Base-by-base conservation (phyloP, 163 green algal species). In the Volvox carteri region DNA sequence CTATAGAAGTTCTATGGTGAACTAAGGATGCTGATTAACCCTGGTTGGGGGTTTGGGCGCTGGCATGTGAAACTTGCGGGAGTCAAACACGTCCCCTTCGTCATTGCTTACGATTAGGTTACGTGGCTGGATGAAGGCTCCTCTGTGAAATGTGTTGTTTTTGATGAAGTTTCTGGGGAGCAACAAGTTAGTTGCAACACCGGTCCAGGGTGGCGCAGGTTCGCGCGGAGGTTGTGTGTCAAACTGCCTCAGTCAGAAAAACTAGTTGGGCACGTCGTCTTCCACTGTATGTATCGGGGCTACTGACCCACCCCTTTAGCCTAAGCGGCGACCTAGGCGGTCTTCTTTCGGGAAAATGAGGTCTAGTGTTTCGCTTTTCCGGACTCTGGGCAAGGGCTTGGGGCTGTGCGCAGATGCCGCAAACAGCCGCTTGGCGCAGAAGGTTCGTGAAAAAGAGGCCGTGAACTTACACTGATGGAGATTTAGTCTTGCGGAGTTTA, bases 351-450 rank as follows among this genome's bases (percentile, higher is more conserved):
- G 62, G 79, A 86, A 50, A 87, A 80, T 80, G 81, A 42, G 81
- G 81, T 78, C 81, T 16, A 60, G 21, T 46, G 58, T 86, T 33
- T 76, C 56, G 25, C 83, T 88, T n/a, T 81, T 88, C 35, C 83
- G 83, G 37, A 48, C 86, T 44, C 78, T 87, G 41, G 68, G 76
- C 68, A 88, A 80, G 78, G 78, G 78, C 54, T 44, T 87, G 54
- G 86, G 83, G 35, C 68, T 88, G 14, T 73, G 60, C 25, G 72
- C 60, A 18, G 88, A 74, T 35, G 88, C 88, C 11, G 42, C 4
- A 41, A 73, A 28, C 58, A 73, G 16, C 52, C 46, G 72, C 11
- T 23, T 72, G 46, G 16, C 74, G n/a, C 72, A 85, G 41, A 48
- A 90, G 75, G 75, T 86, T 62, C n/a, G 72, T 50, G 7, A 5